phyloP scores from a whole-genome alignment of 257 asterid genomes.

The Penstemon newberryi region DNA sequence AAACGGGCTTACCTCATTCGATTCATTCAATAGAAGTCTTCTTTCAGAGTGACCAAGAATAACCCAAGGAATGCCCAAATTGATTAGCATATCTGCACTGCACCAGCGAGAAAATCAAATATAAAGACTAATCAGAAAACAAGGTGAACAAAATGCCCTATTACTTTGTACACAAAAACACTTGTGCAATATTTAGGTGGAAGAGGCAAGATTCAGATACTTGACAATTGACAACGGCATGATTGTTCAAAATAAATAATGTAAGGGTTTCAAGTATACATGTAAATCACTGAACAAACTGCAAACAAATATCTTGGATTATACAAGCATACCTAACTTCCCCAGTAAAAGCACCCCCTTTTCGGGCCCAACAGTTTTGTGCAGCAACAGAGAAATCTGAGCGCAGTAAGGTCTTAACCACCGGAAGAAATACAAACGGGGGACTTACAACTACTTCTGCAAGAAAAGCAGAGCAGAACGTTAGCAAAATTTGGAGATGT shows the following conservation, averaged over 20 bases:
- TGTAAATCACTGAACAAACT: too few relatives aligned
- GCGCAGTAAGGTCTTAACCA: constrained; percentile 41
- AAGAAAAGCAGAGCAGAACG: not conserved
- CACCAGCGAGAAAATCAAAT: not conserved
- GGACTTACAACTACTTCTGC: constrained; percentile 53
- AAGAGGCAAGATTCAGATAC: too few relatives aligned
- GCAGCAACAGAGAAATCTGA: constrained; percentile 49
- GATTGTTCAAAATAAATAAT: too few relatives aligned
- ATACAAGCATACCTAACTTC: constrained; percentile 40
- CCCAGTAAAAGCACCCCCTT: constrained; percentile 47
- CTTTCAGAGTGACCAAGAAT: constrained; percentile 55
- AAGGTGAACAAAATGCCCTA: too few relatives aligned
- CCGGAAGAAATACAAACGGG: constrained; percentile 42
- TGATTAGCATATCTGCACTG: constrained; percentile 49
- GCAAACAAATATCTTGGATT: too few relatives aligned
- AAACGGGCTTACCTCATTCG: constrained; percentile 36
- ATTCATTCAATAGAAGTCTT: constrained; percentile 42
- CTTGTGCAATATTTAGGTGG: too few relatives aligned
- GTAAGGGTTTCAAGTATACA: too few relatives aligned
- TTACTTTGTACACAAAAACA: too few relatives aligned
- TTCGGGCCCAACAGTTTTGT: constrained; percentile 49
- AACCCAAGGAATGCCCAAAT: constrained; percentile 50
- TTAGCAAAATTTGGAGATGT: too few relatives aligned
- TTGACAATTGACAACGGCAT: too few relatives aligned
- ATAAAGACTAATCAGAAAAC: too few relatives aligned